Percentiles rank a stretch among this genome's conserved stretches.
These are phyloP conservation scores for Gardenia jasminoides DNA, from an alignment of 257 asterid genomes.

Conservation along the genomic window DNA sequence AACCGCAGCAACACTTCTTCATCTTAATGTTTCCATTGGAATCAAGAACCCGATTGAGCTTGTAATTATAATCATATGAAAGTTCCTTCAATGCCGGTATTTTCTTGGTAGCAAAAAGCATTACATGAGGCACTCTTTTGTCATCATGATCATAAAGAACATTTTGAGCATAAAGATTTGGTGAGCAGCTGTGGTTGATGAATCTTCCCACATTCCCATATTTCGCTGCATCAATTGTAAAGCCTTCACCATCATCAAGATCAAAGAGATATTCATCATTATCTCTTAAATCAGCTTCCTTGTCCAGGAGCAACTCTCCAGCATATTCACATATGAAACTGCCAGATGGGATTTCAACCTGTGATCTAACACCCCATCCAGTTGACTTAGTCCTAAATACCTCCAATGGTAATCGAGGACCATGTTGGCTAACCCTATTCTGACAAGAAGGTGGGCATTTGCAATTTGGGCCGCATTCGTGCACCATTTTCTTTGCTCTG, in stretches of 20 bases:
- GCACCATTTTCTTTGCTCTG: slow-evolving; percentile 24
- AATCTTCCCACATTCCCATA: slow-evolving; percentile 60
- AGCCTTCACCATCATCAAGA: slow-evolving; percentile 15
- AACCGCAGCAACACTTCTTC: slow-evolving; percentile 33
- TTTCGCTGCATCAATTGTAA: slow-evolving; percentile 37
- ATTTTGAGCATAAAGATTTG: slow-evolving; percentile 41
- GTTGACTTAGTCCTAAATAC: slow-evolving; percentile 37
- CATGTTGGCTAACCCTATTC: slow-evolving; percentile 51
- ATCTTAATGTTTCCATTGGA: slow-evolving; percentile 27
- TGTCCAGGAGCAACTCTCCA: slow-evolving; percentile 36
- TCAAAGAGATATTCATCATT: slow-evolving; percentile 18
- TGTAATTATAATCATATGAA: slow-evolving; percentile 32
- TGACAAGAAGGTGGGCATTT: slow-evolving; percentile 51
- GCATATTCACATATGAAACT: slow-evolving; percentile 55
- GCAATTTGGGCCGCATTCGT: slow-evolving; percentile 58
- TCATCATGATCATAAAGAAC: slow-evolving; percentile 44
- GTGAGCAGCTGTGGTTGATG: slow-evolving; percentile 39
- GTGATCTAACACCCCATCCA: slow-evolving; percentile 58
- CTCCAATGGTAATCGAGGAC: slow-evolving; percentile 38
- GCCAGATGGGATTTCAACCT: slow-evolving; percentile 32
- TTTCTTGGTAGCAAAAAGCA: slow-evolving; percentile 48
- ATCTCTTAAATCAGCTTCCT: slow-evolving; percentile 26
- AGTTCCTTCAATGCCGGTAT: slow-evolving; percentile 50
- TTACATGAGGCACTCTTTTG: slow-evolving; percentile 41
- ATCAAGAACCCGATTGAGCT: slow-evolving; percentile 24